Evolutionary conservation across 352 stramenopile genomes (phyloP).

Genomic region (Globisporangium paddicum): DNA sequence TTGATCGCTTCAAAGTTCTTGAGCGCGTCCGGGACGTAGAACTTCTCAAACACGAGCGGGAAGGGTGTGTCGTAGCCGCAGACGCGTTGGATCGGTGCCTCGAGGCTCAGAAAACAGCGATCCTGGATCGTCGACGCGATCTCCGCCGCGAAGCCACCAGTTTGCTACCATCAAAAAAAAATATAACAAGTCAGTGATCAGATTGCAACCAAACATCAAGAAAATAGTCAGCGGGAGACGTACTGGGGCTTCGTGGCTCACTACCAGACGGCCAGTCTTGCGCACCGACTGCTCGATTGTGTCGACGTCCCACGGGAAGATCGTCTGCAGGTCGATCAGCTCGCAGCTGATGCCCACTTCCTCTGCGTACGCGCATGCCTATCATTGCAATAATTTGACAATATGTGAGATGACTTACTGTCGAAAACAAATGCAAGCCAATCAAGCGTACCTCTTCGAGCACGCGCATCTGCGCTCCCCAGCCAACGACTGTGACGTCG

Average conservation of each 20-base stretch:
- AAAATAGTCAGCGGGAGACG: slow-evolving; percentile 16
- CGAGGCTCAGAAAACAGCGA: slow-evolving; percentile 94
- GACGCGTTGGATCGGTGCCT: slow-evolving; percentile 93
- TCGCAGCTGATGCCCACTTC: slow-evolving; percentile 95
- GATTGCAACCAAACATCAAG: slow-evolving; percentile 1
- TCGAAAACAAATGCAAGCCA: background rate
- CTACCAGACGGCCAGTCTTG: slow-evolving; percentile 95
- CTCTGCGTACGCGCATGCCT: slow-evolving; percentile 82
- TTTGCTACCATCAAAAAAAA: slow-evolving; percentile 40
- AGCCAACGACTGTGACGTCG: slow-evolving; percentile 96
- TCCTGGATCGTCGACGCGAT: slow-evolving; percentile 93
- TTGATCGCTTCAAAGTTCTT: slow-evolving; percentile 97
- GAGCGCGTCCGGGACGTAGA: slow-evolving; percentile 91
- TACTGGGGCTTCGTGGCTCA: slow-evolving; percentile 96
- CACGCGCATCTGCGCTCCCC: slow-evolving; percentile 86
- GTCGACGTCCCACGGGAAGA: slow-evolving; percentile 96
- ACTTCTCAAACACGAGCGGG: slow-evolving; percentile 95
- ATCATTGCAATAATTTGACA: slow-evolving; percentile 48
- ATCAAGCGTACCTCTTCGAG: background rate
- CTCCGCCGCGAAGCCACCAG: slow-evolving; percentile 94
- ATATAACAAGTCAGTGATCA: background rate
- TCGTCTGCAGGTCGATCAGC: slow-evolving; percentile 97
- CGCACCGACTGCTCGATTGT: slow-evolving; percentile 93
- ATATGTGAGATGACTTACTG: background rate
- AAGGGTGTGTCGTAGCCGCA: slow-evolving; percentile 97